These are phyloP conservation scores for Emmonsiellopsis sp. DNA, from an alignment of 2,329 filamentous ascomycete genomes.

Conservation along the genomic window DNA sequence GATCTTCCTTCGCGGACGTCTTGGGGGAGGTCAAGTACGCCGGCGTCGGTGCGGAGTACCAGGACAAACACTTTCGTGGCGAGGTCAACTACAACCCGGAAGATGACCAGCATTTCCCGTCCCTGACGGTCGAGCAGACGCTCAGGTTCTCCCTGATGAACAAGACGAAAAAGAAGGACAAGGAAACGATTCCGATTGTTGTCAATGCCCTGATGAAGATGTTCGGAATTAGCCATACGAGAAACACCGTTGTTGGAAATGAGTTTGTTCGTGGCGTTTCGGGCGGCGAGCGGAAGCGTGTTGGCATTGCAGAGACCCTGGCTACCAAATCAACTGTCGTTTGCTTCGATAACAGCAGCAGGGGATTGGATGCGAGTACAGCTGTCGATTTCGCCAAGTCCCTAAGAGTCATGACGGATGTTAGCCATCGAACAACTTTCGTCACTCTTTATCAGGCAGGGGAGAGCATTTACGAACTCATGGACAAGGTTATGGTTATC, in stretches of 20 bases:
- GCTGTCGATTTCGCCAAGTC: constrained; percentile 69
- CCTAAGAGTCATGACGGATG: constrained; percentile 64
- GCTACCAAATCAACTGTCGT: constrained; percentile 65
- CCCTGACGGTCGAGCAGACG: constrained; percentile 68
- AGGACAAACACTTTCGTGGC: constrained; percentile 60
- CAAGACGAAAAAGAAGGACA: constrained; percentile 62
- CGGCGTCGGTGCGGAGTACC: constrained; percentile 58
- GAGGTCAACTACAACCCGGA: constrained; percentile 74
- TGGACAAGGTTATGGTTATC: constrained; percentile 75
- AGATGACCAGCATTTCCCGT: constrained; percentile 66
- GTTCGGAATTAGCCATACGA: constrained; percentile 70
- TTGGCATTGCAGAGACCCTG: constrained; percentile 68
- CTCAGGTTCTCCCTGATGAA: constrained; percentile 65
- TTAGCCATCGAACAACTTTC: constrained; percentile 60
- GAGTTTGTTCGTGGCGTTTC: constrained; percentile 64
- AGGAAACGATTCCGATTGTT: constrained; percentile 51
- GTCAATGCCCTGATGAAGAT: constrained; percentile 56
- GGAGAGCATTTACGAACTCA: constrained; percentile 60
- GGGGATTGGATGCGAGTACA: constrained; percentile 71
- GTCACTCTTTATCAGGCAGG: constrained; percentile 66
- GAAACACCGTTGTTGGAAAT: constrained; percentile 67
- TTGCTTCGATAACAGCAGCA: constrained; percentile 72
- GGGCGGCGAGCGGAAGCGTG: constrained; percentile 72
- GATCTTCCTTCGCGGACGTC: constrained; percentile 56
- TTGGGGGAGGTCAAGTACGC: constrained; percentile 64